These are phyloP conservation scores for Pittosporum tobira DNA, from an alignment of 129 eudicot species.

Conservation along the genomic window DNA sequence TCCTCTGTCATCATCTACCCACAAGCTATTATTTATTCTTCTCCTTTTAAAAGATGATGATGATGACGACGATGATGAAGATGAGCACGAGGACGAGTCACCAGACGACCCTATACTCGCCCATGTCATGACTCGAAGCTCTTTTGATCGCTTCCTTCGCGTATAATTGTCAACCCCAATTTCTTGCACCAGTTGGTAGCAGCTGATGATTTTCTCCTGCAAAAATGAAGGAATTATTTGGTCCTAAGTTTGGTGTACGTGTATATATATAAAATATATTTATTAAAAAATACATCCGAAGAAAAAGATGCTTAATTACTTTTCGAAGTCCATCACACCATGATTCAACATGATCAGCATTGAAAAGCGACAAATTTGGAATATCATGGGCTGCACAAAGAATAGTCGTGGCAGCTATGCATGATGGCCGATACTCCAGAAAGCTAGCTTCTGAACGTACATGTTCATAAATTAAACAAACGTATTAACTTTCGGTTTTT, in stretches of 20 bases:
- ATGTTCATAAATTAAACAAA: neutral
- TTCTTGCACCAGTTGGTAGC: conserved; percentile 47
- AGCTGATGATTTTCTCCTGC: conserved; percentile 67
- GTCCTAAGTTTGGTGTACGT: too few species aligned
- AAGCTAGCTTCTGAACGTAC: conserved; percentile 53
- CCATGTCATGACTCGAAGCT: conserved; percentile 54
- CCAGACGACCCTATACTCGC: conserved; percentile 33
- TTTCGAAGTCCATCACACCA: conserved; percentile 85
- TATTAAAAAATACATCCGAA: too few species aligned
- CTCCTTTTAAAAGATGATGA: conserved; percentile 57
- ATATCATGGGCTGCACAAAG: conserved; percentile 81
- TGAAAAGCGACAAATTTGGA: conserved; percentile 59
- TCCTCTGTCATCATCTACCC: conserved; percentile 66
- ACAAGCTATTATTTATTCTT: conserved; percentile 48
- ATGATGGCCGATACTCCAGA: conserved; percentile 82
- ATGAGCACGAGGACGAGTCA: conserved; percentile 29
- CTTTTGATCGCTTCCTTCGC: conserved; percentile 35
- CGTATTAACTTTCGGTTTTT: too few species aligned
- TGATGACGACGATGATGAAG: conserved; percentile 43
- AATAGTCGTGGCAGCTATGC: conserved; percentile 81
- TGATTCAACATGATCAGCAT: conserved; percentile 70
- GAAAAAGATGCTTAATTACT: conserved; percentile 44
- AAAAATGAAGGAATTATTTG: neutral
- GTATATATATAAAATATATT: neutral
- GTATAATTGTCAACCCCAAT: conserved; percentile 18